phyloP scores from a whole-genome alignment of 192 early-diverging fungal genomes.

The Endogone sp. region DNA sequence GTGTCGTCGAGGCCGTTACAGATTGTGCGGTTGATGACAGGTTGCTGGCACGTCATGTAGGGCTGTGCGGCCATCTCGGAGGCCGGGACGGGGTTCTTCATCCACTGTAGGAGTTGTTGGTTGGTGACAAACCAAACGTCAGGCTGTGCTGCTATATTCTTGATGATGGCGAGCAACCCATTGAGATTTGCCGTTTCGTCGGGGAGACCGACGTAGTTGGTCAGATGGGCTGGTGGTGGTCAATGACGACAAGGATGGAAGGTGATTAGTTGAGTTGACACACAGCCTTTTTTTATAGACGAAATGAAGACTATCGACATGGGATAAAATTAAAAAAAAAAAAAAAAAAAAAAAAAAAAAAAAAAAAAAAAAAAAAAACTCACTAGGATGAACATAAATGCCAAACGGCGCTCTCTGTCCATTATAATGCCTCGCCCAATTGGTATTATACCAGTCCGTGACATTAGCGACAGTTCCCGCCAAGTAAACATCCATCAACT shows the following conservation, averaged over 20 bases:
- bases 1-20: slow-evolving; percentile 66
- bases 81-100: slow-evolving; percentile 77
- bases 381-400: slow-evolving; percentile 41
- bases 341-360: too few relatives aligned
- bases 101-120: slow-evolving; percentile 66
- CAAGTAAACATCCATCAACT: slow-evolving; percentile 50
- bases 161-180: slow-evolving; percentile 45
- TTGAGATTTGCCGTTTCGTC: slow-evolving; percentile 17
- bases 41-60: slow-evolving; percentile 60
- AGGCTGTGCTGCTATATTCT: slow-evolving; percentile 41
- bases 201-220: slow-evolving; percentile 22
- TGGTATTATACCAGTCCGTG: slow-evolving; percentile 39
- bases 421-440: slow-evolving; percentile 51
- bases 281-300: too few relatives aligned
- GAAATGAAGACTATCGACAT: too few relatives aligned
- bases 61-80: slow-evolving; percentile 53
- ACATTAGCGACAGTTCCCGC: slow-evolving; percentile 33
- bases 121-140: slow-evolving; percentile 75
- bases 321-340: too few relatives aligned
- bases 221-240: slow-evolving; percentile 38
- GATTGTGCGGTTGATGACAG: slow-evolving; percentile 57
- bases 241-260: too few relatives aligned
- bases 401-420: slow-evolving; percentile 50
- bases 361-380: too few relatives aligned
- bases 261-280: too few relatives aligned